Evolutionary conservation across 1,139 yeast species (phyloP), one percentile per base, ranked within the genome.

Genomic region (Lodderomyces metapsilosis): DNA sequence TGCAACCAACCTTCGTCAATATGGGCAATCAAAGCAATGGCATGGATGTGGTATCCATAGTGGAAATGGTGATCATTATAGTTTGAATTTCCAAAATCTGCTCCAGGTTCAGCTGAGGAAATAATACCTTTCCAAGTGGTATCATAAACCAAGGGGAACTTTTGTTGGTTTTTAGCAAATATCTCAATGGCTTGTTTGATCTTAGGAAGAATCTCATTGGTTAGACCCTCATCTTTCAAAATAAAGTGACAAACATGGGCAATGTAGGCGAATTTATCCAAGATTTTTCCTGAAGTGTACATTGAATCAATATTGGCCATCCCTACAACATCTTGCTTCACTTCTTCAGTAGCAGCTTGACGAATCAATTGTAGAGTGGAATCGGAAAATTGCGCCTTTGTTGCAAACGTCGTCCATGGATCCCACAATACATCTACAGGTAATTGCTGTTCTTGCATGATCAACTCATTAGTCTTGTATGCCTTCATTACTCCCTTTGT

Each of bases 31-130:
- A 85, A 61, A 0, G 91, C 86, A 39, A 84, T 80, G 0, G 92
- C 86, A 55, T 84, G 84, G 33, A 85, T 74, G 53, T 82, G 88
- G 52, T 85, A 85, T 1, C 88, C 88, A 54, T 84, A 85, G 61
- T 85, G 92, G 68, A 85, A 85, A 60, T 85, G 92, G 53, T 85
- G 94, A 53, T 85, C 94, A 53, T 85, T 85, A 57, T 84, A 85
- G 54, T 78, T 81, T 9, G 89, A 73, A 54, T 85, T 85, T 41
- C 94, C 94, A 57, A 81, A 85, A 64, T 85, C 94, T 1, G 81
- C 82, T 13, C 68, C 78, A 1, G 81, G 72, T 1, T 78, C 81
- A 0, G 89, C 87, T 0, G 84, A 74, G 0, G 91, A 83, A 11
- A 83, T 72, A 8, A 85, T 55, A n/a, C 94, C 94, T 54, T 78